Base-by-base conservation (phyloP, 2,329 filamentous ascomycete species). In the Fonsecaea monophora region DNA sequence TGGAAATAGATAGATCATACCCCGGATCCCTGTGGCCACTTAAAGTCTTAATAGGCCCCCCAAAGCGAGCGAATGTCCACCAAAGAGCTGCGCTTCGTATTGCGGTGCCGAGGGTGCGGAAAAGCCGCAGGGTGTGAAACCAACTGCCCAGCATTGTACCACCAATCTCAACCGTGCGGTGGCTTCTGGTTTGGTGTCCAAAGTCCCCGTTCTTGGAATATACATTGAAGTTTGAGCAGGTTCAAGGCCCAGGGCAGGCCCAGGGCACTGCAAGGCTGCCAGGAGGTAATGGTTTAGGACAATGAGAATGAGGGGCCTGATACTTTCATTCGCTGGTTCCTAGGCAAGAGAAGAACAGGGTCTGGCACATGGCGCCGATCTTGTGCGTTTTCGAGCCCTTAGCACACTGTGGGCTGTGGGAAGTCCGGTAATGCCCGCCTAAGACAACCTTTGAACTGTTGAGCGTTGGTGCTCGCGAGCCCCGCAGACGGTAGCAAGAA, bases 401-500 rank as follows among this genome's bases (percentile, higher is more conserved):
- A 21, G 45, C 18, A 25, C 45, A 50, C n/a, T n/a, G n/a, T n/a
- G n/a, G 45, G 10, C 45, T 50, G 45, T 21, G 4, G 13, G 18
- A 25, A 10, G n/a, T 50, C 45, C 13, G 21, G n/a, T 8, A 25
- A 25, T 50, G 34, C 45, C 34, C 9, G 34, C 34, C 13, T 6
- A 34, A 40, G n/a, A 61, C 21, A 48, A 38, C 18, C n/a, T 50
- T 35, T 48, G 3, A 13, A 25, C n/a, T 48, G 18, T 25, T 45
- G 42, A 15, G n/a, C 6, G 30, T 12, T 50, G 57, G 38, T 38
- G 45, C 58, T 53, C 0, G 58, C 15, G 15, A 25, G 50, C 45
- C 45, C 58, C 59, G 34, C 59, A 53, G 42, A 50, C 35, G 30
- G 38, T 13, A 50, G 45, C 45, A 50, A 45, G 21, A 13, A 40